These are phyloP conservation scores for Saccharomyces hybrid DNA, from an alignment of 1,139 yeast genomes.

Conservation along the genomic window DNA sequence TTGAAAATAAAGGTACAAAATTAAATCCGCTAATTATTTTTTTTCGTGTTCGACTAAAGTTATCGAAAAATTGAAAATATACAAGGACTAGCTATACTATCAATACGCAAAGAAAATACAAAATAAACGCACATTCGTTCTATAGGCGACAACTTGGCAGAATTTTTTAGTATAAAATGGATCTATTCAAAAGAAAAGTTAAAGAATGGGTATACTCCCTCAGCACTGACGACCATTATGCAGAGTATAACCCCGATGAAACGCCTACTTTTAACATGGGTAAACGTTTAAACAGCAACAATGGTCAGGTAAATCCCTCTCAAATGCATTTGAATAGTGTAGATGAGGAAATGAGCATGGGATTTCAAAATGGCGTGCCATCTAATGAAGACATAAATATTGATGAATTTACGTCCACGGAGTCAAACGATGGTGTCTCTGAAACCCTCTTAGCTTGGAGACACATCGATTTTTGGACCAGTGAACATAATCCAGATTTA, in stretches of 20 bases:
- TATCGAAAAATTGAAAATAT: not conserved
- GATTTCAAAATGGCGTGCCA: not conserved
- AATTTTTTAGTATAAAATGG: slow-evolving; percentile 14
- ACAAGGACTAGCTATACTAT: not conserved
- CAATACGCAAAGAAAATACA: not conserved
- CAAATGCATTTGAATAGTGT: slow-evolving; percentile 11
- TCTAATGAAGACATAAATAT: slow-evolving; percentile 12
- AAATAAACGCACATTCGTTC: not conserved
- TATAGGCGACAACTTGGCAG: not conserved
- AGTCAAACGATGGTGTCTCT: slow-evolving; percentile 48
- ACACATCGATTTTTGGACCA: slow-evolving; percentile 57
- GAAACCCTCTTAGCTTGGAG: slow-evolving; percentile 64
- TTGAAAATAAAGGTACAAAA: not conserved
- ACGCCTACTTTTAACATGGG: slow-evolving; percentile 25
- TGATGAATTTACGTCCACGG: slow-evolving; percentile 11
- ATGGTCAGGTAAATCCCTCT: slow-evolving; percentile 8
- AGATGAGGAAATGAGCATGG: slow-evolving; percentile 10
- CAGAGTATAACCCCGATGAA: slow-evolving; percentile 50
- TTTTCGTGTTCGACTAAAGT: not conserved
- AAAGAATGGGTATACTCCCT: slow-evolving; percentile 57
- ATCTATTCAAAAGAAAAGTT: slow-evolving; percentile 35
- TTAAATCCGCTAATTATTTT: not conserved
- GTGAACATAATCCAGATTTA: slow-evolving; percentile 48
- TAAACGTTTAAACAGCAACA: slow-evolving; percentile 6
- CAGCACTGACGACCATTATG: slow-evolving; percentile 60